Evolutionary conservation across 176 grass and related monocot species (phyloP).

Genomic region (Alloteropsis semialata): DNA sequence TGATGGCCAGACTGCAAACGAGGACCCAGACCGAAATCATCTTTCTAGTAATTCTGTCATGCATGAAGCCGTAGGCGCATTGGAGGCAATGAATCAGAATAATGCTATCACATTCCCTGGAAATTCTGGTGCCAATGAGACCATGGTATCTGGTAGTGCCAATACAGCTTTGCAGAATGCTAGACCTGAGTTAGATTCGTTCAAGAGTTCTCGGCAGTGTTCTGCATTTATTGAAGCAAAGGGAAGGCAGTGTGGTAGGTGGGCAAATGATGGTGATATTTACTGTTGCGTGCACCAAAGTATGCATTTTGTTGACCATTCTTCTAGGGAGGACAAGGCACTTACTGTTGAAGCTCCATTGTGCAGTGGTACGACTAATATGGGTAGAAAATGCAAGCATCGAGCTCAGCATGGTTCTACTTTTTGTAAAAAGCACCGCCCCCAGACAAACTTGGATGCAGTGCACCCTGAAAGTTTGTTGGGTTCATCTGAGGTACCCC

Average conservation of each 20-base stretch:
- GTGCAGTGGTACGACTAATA: slow-evolving; percentile 82
- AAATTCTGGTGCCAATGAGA: slow-evolving; percentile 30
- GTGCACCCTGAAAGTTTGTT: slow-evolving; percentile 37
- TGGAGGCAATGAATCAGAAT: slow-evolving; percentile 29
- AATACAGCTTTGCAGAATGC: slow-evolving; percentile 30
- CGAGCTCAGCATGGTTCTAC: slow-evolving; percentile 74
- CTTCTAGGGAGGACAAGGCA: slow-evolving; percentile 47
- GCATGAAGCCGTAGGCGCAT: slow-evolving; percentile 1
- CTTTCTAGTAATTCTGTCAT: background rate
- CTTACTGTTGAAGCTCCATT: slow-evolving; percentile 52
- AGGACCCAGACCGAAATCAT: slow-evolving; percentile 14
- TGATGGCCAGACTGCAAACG: background rate
- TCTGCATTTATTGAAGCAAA: slow-evolving; percentile 84
- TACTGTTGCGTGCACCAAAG: slow-evolving; percentile 95
- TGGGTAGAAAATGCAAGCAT: slow-evolving; percentile 95
- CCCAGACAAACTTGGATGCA: slow-evolving; percentile 48
- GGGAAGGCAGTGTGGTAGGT: slow-evolving; percentile 92
- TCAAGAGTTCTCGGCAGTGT: slow-evolving; percentile 75
- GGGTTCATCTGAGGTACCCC: slow-evolving; percentile 34
- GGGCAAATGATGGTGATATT: slow-evolving; percentile 93
- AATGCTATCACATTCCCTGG: slow-evolving; percentile 6
- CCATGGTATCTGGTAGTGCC: slow-evolving; percentile 30
- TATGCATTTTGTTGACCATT: slow-evolving; percentile 57
- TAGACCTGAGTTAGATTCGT: slow-evolving; percentile 46
- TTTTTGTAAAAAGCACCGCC: slow-evolving; percentile 91